Percentiles rank a stretch among this genome's conserved stretches.
Conservation (phyloP, 371 early-diverging fungal genomes). For the Lichtheimia ornata region DNA sequence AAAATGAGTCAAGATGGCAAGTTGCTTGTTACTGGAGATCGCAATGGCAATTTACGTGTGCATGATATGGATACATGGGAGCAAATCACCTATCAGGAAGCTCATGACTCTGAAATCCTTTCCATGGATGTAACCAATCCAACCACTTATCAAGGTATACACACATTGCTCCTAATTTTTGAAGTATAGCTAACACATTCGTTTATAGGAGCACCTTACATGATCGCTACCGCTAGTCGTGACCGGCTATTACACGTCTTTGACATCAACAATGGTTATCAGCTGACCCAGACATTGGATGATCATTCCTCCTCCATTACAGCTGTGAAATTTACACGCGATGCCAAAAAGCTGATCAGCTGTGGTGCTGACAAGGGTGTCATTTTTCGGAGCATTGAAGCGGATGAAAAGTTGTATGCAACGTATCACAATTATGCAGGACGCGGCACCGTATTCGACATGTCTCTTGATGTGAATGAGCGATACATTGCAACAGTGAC, state of each 20-base stretch:
- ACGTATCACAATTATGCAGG: constrained; percentile 75
- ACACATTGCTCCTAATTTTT: background rate
- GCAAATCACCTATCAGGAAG: constrained; percentile 71
- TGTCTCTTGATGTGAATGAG: constrained; percentile 62
- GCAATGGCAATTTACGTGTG: constrained; percentile 74
- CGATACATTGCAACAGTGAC: constrained; percentile 67
- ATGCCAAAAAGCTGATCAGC: constrained; percentile 71
- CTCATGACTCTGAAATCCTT: constrained; percentile 84
- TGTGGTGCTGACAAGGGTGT: constrained; percentile 87
- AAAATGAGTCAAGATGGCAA: constrained; percentile 71
- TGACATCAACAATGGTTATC: constrained; percentile 58
- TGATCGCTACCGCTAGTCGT: constrained; percentile 79
- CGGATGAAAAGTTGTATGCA: constrained; percentile 27
- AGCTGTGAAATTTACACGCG: constrained; percentile 67
- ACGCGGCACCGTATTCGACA: constrained; percentile 76
- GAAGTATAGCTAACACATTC: background rate
- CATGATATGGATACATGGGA: constrained; percentile 63
- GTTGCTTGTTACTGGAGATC: constrained; percentile 77
- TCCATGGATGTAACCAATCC: constrained; percentile 72
- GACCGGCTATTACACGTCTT: constrained; percentile 85
- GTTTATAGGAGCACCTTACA: constrained; percentile 34
- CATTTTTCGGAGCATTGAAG: constrained; percentile 60
- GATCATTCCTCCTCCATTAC: constrained; percentile 89
- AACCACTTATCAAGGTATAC: background rate
- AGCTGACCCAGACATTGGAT: constrained; percentile 77